Conservation (phyloP, 768 basidiomycete genomes). For the Lentinus tigrinus region DNA sequence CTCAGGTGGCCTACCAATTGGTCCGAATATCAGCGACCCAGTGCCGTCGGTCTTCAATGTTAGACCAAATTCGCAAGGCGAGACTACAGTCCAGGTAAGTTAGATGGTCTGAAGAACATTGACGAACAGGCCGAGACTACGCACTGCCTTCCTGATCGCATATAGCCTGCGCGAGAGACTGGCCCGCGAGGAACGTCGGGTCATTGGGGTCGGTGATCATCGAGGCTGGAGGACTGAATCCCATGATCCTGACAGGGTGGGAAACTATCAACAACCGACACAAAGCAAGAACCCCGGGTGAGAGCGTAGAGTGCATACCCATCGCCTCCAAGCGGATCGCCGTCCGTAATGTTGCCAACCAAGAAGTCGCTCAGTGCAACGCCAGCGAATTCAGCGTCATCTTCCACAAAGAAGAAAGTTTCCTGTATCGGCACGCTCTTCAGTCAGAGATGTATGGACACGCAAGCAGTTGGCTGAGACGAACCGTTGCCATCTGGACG, state of each 20-base stretch:
- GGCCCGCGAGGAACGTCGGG: constrained; percentile 5
- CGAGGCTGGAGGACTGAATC: constrained; percentile 15
- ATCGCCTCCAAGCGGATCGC: constrained; percentile 11
- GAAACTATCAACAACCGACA: background rate
- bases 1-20: background rate
- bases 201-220: constrained; percentile 8
- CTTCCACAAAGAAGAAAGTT: constrained; percentile 3
- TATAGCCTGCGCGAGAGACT: constrained; percentile 9
- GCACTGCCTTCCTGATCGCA: constrained; percentile 5
- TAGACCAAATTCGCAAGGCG: constrained; percentile 12
- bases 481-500: background rate
- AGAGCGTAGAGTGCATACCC: constrained; percentile 1
- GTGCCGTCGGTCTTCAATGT: background rate
- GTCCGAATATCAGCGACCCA: constrained; percentile 4
- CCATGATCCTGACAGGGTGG: background rate
- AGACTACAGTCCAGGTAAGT: background rate
- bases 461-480: background rate
- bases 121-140: background rate
- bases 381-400: constrained; percentile 8
- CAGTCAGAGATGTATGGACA: background rate
- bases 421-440: background rate
- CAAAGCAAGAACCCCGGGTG: background rate
- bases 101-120: background rate
- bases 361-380: constrained; percentile 1
- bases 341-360: constrained; percentile 14